Conservation (phyloP, 306 rosid species). For the Lathyrus aphaca region DNA sequence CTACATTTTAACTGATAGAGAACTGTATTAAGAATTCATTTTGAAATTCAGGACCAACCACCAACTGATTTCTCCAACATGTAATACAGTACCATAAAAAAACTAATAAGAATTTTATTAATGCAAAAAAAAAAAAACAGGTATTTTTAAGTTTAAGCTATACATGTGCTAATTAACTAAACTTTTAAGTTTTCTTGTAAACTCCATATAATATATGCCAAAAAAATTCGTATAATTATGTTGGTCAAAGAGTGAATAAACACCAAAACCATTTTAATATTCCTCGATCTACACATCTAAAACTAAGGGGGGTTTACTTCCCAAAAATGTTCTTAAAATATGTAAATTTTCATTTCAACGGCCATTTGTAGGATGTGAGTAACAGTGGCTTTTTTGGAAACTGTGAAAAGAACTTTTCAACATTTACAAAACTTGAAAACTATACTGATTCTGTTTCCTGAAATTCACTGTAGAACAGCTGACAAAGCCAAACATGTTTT, state of each 20-base stretch:
- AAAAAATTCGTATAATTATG: not conserved
- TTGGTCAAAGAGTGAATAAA: conserved; percentile 6
- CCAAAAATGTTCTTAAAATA: not conserved
- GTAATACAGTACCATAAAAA: conserved; percentile 5
- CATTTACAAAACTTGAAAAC: not conserved
- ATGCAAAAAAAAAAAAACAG: not conserved
- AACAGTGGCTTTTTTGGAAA: not conserved
- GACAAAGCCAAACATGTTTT: not conserved
- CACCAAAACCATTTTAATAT: conserved; percentile 17
- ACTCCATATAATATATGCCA: conserved; percentile 25
- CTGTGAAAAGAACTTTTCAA: not conserved
- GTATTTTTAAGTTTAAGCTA: conserved; percentile 1
- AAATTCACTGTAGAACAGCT: conserved; percentile 2
- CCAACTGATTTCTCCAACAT: conserved; percentile 8
- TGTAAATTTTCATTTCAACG: not conserved
- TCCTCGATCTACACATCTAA: not conserved
- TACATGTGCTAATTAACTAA: conserved; percentile 15
- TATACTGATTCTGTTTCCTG: not conserved
- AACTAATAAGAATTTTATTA: conserved; percentile 3
- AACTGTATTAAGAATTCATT: conserved; percentile 26
- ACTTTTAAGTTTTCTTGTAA: conserved; percentile 10
- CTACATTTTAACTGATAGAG: conserved; percentile 26
- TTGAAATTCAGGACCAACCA: conserved; percentile 27
- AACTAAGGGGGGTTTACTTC: not conserved
- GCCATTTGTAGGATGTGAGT: not conserved